A percentile compares a stretch with the other conserved stretches of the same genome.
Evolutionary conservation across 257 asterid species (phyloP).

Genomic region (Nicotiana paniculata): DNA sequence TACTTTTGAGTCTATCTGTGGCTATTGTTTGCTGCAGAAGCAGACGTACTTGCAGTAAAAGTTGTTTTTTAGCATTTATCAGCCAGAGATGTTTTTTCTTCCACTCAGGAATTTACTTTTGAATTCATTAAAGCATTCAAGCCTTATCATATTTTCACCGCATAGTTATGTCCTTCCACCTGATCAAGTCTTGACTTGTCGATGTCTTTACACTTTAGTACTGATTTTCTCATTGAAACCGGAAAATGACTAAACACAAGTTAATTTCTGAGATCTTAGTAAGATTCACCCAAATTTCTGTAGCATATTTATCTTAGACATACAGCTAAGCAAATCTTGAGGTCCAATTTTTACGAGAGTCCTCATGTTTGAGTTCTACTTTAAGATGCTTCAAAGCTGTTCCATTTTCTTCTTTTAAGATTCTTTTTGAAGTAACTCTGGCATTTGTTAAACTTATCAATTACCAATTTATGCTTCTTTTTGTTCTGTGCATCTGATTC

Average conservation of each 20-base stretch:
- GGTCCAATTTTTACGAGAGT: neutral
- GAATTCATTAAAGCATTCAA: neutral
- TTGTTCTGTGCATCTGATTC: neutral
- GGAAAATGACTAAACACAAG: neutral
- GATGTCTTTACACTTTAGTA: neutral
- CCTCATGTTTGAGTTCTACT: neutral
- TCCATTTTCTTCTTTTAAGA: neutral
- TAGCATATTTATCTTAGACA: neutral
- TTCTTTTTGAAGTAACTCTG: neutral
- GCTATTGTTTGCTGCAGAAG: slow-evolving; percentile 2
- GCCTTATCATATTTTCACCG: neutral
- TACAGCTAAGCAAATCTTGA: too few species aligned
- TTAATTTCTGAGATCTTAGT: neutral
- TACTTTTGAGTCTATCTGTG: neutral
- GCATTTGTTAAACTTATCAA: neutral
- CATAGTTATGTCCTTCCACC: neutral
- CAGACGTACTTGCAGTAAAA: neutral
- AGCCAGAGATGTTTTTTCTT: neutral
- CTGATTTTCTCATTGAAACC: neutral
- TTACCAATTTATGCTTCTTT: slow-evolving; percentile 11
- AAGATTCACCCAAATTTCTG: neutral
- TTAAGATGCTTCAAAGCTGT: slow-evolving; percentile 15
- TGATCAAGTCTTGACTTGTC: neutral
- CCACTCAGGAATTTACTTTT: neutral
- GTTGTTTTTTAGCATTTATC: neutral